Base-by-base conservation (phyloP, 257 asterid species). In the Plantago elongata region DNA sequence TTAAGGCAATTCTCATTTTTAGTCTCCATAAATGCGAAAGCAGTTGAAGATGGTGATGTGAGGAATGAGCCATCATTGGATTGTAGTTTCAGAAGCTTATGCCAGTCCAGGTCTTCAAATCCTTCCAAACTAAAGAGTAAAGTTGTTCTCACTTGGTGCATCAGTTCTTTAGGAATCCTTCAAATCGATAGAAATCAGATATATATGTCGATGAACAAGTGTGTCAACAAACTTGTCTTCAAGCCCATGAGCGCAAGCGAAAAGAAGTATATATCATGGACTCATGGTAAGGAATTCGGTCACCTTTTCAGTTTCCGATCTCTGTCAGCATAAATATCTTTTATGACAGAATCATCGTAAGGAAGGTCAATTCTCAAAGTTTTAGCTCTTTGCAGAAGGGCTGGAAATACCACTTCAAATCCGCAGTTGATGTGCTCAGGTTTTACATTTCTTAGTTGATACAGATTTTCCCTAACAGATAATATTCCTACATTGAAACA, bases 1-100 rank as follows among this genome's bases (percentile, higher is more conserved):
- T 44, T 12, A 14, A 75, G 64, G 67, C 88, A 74, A 3, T 79
- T 75, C 0, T 15, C 18, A 45, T 84, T 81, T 17, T 73, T 65
- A 1, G 88, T 81, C 22, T 84, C 69, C 76, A 81, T 77, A 54
- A 73, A 72, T 0, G 86, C 93, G 47, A 67, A 75, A 40, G 93
- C 93, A 9, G 89, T 81, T 3, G 89, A 69, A 3, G 86, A 70
- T 9, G 83, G 83, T n/a, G 88, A 84, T 4, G 77, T 73, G 64
- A 79, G 78, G 65, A 84, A 79, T 10, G 86, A 79, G 17, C 93
- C 89, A 54, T 76, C 75, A 3, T 62, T 29, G 16, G 80, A 51
- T 22, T 75, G 81, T 13, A 84, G 63, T 27, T 79, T 81, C 9
- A 84, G 51, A 11, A 84, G 71, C 47, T 74, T 84, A 16, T 75